Percentiles rank a stretch among this genome's conserved stretches.
Conservation (phyloP, 192 early-diverging fungal species). For the Tieghemiomyces parasiticus region DNA sequence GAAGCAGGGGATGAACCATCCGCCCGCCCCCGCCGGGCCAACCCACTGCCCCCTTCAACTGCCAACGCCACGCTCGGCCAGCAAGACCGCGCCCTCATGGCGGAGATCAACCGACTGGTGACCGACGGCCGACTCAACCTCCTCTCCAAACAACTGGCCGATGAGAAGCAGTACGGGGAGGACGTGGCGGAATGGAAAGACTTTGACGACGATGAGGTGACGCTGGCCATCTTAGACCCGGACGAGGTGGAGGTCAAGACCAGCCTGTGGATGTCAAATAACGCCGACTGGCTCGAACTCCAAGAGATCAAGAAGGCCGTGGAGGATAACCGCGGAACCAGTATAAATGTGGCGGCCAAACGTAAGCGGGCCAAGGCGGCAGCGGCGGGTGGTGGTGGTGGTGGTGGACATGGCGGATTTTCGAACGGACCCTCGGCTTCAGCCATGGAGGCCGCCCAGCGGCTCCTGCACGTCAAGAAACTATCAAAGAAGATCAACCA, state of each 20-base stretch:
- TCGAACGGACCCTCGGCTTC: constrained; percentile 24
- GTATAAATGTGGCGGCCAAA: too few species aligned
- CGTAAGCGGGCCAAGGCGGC: too few species aligned
- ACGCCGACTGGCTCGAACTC: constrained; percentile 68
- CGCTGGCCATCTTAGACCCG: constrained; percentile 44
- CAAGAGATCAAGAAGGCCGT: constrained; percentile 23
- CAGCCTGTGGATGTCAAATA: constrained; percentile 71
- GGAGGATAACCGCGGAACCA: constrained; percentile 18
- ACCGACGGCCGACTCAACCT: constrained; percentile 15
- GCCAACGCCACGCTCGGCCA: too few species aligned
- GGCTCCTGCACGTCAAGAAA: constrained; percentile 49
- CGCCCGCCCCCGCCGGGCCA: too few species aligned
- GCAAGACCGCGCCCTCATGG: constrained; percentile 16
- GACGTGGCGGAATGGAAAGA: constrained; percentile 37
- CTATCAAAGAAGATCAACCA: constrained; percentile 91
- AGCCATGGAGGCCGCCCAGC: constrained; percentile 64
- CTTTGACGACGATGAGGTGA: constrained; percentile 64
- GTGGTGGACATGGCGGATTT: constrained; percentile 22
- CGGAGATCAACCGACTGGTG: constrained; percentile 20
- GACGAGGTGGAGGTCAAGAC: constrained; percentile 70
- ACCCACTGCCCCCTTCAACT: too few species aligned
- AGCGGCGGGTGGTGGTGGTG: background rate
- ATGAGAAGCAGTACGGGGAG: constrained; percentile 9
- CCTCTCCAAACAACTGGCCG: constrained; percentile 11
- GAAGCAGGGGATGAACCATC: too few species aligned